These are phyloP conservation scores for Astragalus membranaceus DNA, from an alignment of 306 rosid genomes.

Conservation along the genomic window DNA sequence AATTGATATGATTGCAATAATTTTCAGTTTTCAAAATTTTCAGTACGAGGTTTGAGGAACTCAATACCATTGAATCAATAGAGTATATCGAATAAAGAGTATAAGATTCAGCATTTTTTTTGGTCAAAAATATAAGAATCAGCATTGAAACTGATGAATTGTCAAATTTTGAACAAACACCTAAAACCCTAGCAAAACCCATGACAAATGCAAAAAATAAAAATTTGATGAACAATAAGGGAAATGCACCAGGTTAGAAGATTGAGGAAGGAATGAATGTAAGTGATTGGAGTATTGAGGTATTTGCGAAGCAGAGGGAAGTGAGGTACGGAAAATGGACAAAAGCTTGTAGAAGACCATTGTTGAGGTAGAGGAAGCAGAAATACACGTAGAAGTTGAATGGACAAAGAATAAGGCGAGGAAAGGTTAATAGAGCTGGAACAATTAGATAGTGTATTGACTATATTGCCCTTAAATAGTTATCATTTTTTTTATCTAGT, in stretches of 20 bases:
- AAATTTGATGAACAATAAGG: neutral
- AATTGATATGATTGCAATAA: no score
- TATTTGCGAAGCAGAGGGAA: slow-evolving; percentile 33
- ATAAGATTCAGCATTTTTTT: no score
- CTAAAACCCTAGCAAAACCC: slow-evolving; percentile 68
- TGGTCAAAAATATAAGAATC: no score
- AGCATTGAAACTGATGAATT: neutral
- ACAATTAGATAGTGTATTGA: neutral
- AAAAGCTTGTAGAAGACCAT: slow-evolving; percentile 50
- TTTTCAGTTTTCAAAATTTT: no score
- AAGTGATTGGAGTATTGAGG: slow-evolving; percentile 33
- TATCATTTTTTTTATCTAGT: no score
- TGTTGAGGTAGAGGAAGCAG: neutral
- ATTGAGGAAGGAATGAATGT: slow-evolving; percentile 27
- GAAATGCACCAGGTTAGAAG: slow-evolving; percentile 28
- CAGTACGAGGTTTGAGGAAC: no score
- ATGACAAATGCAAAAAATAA: neutral
- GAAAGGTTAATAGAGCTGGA: neutral
- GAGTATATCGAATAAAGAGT: neutral
- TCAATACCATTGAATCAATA: neutral
- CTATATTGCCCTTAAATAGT: neutral
- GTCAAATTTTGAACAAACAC: neutral
- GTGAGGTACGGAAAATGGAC: slow-evolving; percentile 28
- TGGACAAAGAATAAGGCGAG: neutral
- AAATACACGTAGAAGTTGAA: neutral